Conservation (phyloP, 2,329 filamentous ascomycete species). For the Chaetomium sp. region DNA sequence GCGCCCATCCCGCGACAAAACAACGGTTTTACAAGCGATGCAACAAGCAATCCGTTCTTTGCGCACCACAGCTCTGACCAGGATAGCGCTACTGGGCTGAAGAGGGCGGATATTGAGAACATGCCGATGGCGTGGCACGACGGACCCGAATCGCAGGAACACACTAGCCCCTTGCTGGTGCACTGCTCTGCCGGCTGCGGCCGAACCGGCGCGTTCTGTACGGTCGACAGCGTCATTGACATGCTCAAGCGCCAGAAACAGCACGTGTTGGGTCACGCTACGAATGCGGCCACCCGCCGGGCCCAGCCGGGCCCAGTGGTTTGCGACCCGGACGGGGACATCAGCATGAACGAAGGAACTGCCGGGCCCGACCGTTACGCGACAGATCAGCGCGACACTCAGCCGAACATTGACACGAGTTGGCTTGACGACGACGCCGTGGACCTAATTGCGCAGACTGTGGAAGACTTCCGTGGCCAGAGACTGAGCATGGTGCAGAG, state of each 20-base stretch:
- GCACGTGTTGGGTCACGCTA: conserved; percentile 30
- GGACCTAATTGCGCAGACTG: conserved; percentile 83
- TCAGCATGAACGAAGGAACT: conserved; percentile 45
- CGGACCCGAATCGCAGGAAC: conserved; percentile 59
- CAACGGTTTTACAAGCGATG: neutral
- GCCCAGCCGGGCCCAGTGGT: conserved; percentile 20
- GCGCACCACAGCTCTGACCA: neutral
- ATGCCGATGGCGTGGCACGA: conserved; percentile 52
- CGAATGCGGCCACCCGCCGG: conserved; percentile 37
- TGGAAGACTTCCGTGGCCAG: conserved; percentile 87
- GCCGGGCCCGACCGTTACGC: neutral
- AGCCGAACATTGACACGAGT: conserved; percentile 47
- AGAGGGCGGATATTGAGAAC: conserved; percentile 13
- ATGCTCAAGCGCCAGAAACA: conserved; percentile 86
- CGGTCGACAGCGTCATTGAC: conserved; percentile 92
- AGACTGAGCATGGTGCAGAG: conserved; percentile 96
- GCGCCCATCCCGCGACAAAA: conserved; percentile 13
- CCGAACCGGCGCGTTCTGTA: conserved; percentile 93
- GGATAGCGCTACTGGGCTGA: conserved; percentile 5
- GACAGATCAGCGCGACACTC: neutral
- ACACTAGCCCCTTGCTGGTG: conserved; percentile 75
- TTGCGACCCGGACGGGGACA: conserved; percentile 49
- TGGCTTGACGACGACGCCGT: conserved; percentile 72
- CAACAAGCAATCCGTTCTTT: neutral
- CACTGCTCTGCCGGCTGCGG: conserved; percentile 97